A percentile compares a stretch with the other conserved stretches of the same genome.
Evolutionary conservation across 139 green algal species (phyloP).

Genomic region (Dunaliella sp.): DNA sequence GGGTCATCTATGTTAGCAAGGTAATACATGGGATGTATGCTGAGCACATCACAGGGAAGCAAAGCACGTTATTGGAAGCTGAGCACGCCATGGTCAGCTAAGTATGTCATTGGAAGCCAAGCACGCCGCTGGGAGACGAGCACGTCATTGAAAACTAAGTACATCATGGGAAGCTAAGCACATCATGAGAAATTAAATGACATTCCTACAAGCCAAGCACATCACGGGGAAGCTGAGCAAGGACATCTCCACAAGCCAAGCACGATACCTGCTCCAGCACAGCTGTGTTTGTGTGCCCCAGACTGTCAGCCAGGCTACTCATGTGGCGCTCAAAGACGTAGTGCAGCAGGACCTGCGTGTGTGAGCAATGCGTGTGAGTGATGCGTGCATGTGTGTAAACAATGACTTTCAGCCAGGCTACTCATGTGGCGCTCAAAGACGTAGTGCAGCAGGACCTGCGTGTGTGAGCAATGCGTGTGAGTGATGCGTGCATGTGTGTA

Average conservation of each 20-base stretch:
- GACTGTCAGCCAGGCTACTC: background rate
- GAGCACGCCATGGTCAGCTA: background rate
- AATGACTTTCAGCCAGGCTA: background rate
- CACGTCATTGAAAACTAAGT: background rate
- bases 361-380: background rate
- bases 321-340: constrained; percentile 41
- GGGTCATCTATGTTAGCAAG: too few relatives aligned
- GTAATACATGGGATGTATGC: background rate
- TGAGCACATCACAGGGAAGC: background rate
- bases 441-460: background rate
- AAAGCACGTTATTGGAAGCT: background rate
- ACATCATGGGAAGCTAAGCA: background rate
- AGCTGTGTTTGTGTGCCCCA: background rate
- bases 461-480: background rate
- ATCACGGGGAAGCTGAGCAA: too few relatives aligned
- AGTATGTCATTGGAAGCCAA: background rate
- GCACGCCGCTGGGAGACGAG: background rate
- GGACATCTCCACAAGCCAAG: too few relatives aligned
- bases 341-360: background rate
- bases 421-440: background rate
- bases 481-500: background rate
- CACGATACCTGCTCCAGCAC: background rate
- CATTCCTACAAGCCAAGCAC: too few relatives aligned
- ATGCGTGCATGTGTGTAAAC: background rate
- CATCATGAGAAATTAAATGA: background rate